These are phyloP conservation scores for Corylus americana DNA, from an alignment of 306 rosid genomes.

Conservation along the genomic window DNA sequence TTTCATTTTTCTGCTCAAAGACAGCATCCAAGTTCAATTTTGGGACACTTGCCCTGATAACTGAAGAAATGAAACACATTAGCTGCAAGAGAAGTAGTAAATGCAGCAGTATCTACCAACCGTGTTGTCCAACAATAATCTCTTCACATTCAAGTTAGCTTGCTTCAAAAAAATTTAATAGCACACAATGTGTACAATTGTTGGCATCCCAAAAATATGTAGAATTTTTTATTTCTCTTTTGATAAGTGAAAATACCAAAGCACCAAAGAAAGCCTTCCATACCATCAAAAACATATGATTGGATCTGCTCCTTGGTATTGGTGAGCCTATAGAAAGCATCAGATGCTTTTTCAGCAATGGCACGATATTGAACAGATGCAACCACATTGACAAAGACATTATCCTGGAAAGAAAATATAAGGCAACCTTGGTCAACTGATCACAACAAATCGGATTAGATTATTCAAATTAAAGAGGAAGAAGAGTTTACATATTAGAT, in stretches of 20 bases:
- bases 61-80: conserved; percentile 38
- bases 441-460: conserved; percentile 19
- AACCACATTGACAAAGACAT: conserved; percentile 71
- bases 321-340: conserved; percentile 77
- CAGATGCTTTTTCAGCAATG: conserved; percentile 52
- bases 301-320: conserved; percentile 68
- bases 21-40: conserved; percentile 67
- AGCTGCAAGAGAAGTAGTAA: conserved; percentile 9
- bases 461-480: conserved; percentile 4
- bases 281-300: conserved; percentile 75
- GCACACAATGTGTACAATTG: neutral
- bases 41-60: conserved; percentile 66
- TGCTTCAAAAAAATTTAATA: neutral
- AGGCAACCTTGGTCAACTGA: conserved; percentile 21
- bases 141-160: neutral
- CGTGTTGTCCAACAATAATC: conserved; percentile 9
- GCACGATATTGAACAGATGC: conserved; percentile 69
- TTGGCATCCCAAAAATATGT: neutral
- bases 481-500: neutral
- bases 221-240: neutral
- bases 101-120: conserved; percentile 9
- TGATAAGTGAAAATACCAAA: neutral
- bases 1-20: conserved; percentile 70
- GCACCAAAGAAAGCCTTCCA: conserved; percentile 7
- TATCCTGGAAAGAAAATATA: conserved; percentile 47